Evolutionary conservation across 257 asterid genomes (phyloP), one percentile per base, ranked within the genome.

Genomic region (Ehretia macrophylla): DNA sequence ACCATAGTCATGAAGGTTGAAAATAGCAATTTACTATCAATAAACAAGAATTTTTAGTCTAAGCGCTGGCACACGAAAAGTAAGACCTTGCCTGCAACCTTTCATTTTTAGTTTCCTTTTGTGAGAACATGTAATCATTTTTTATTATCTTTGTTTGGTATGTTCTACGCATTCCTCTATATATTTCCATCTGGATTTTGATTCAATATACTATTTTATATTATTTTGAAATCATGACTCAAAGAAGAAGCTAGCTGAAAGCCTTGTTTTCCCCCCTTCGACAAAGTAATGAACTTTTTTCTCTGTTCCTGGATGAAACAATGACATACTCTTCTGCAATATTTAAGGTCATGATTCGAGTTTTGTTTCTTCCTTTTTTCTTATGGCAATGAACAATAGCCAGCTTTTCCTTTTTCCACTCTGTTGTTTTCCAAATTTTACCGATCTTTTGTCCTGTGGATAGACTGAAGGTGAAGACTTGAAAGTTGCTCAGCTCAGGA

Each of bases 281-380:
- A 49, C 95, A 92, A 97, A 91, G 98, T 77, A 91, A 91, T 56
- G 88, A 91, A 72, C 85, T 87, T 22, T 91, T 91, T 37, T 59
- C 79, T 18, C 69, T 68, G 16, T 75, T 75, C 39, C 60, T 88
- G 76, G 99, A 92, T 27, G 83, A 86, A 35, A 83, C 97, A 59
- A 88, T 92, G 99, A 84, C 88, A 32, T 88, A 86, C 65, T 92
- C 99, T 10, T 81, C 90, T 63, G 95, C 94, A 1, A 73, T 84
- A 70, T 89, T 82, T 22, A 82, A 86, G 97, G 97, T 88, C 40
- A 71, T 69, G 32, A 18, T 56, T 69, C 1, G n/a, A 16, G 4
- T 22, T 5, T 55, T 44, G 0, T 59, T 21, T 22, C 2, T 37
- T 21, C n/a, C n/a, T n/a, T n/a, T n/a, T 10, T 42, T 10, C 47